These are phyloP conservation scores for Lipomyces orientalis DNA, from an alignment of 805 yeast genomes.

Conservation along the genomic window DNA sequence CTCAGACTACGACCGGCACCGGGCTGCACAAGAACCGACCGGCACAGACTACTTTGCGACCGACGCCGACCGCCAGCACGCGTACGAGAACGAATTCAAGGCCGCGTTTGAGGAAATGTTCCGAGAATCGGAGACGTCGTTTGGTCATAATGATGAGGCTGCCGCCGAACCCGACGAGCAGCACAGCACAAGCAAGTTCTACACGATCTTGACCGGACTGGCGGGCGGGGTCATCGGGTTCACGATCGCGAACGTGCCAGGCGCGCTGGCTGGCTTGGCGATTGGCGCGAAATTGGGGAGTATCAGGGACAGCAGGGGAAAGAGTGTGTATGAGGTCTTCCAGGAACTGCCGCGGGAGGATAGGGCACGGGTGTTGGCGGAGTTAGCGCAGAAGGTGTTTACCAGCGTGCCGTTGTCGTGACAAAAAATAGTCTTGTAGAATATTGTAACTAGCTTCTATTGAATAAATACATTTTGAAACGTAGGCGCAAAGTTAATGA, in stretches of 20 bases:
- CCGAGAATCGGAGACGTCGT: constrained; percentile 24
- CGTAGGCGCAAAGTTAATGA: not conserved
- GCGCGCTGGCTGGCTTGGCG: constrained; percentile 39
- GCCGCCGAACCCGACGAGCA: not conserved
- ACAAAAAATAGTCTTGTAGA: not conserved
- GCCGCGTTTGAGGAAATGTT: constrained; percentile 39
- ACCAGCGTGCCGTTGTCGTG: not conserved
- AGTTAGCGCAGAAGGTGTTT: constrained; percentile 28
- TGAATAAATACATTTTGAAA: not conserved
- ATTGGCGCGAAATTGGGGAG: constrained; percentile 39
- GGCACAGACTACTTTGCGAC: constrained; percentile 11
- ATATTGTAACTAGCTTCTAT: not conserved
- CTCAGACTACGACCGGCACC: constrained; percentile 32
- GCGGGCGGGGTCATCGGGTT: constrained; percentile 39
- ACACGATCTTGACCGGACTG: constrained; percentile 30
- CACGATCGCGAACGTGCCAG: constrained; percentile 39
- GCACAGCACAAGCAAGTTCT: constrained; percentile 8
- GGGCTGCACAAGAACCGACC: constrained; percentile 18
- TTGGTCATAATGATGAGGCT: not conserved
- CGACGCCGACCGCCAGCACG: constrained; percentile 28
- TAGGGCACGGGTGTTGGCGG: constrained; percentile 29
- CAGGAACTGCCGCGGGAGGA: constrained; percentile 35
- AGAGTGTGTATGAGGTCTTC: constrained; percentile 36
- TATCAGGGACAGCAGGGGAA: constrained; percentile 36
- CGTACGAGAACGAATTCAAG: constrained; percentile 35